A percentile compares a stretch with the other conserved stretches of the same genome.
These are phyloP conservation scores for Calonectria pteridis DNA, from an alignment of 2,329 filamentous ascomycete genomes.

Conservation along the genomic window DNA sequence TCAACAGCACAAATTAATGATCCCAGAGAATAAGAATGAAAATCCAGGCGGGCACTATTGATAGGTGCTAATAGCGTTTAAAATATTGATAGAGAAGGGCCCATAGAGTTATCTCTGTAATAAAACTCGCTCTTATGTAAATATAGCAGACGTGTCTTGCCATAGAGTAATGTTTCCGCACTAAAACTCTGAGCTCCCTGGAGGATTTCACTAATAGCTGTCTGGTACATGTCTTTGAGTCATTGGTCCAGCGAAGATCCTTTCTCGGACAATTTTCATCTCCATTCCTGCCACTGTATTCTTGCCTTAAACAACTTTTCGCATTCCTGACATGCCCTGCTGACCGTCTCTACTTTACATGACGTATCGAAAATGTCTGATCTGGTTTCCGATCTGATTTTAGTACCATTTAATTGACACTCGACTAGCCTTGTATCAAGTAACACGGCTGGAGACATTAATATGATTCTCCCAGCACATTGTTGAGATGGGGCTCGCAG, in stretches of 20 bases:
- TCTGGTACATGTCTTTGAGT: neutral
- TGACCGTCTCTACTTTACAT: neutral
- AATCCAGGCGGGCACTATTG: neutral
- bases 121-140: neutral
- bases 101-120: neutral
- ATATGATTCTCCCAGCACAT: neutral
- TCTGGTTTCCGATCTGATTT: neutral
- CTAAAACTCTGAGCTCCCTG: neutral
- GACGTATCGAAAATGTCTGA: neutral
- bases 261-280: neutral
- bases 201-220: neutral
- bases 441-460: neutral
- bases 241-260: neutral
- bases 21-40: neutral
- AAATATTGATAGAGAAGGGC: neutral
- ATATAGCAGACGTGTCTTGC: neutral
- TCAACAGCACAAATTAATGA: neutral
- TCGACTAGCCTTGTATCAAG: neutral
- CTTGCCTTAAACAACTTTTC: neutral
- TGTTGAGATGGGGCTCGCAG: neutral
- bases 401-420: neutral
- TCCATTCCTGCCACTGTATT: neutral
- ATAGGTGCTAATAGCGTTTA: neutral
- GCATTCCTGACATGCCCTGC: neutral
- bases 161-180: too few relatives aligned